These are phyloP conservation scores for Aspergillus ibericus DNA, from an alignment of 2,329 filamentous ascomycete genomes.

Conservation along the genomic window DNA sequence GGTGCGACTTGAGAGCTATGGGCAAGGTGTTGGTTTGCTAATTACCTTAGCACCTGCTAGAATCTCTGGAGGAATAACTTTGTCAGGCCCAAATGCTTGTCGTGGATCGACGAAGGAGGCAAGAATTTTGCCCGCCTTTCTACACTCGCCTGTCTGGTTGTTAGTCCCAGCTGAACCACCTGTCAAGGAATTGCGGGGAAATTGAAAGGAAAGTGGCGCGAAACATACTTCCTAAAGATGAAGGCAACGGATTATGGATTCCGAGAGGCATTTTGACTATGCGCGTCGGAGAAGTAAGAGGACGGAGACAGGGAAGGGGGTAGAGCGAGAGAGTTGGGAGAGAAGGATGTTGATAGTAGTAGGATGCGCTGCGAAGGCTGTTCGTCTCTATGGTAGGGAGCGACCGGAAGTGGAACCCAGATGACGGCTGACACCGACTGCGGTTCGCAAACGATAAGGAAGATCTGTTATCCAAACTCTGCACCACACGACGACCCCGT, in stretches of 20 bases:
- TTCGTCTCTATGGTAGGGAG: constrained; percentile 23
- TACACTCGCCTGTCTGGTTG: constrained; percentile 75
- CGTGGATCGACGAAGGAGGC: constrained; percentile 90
- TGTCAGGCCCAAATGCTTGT: constrained; percentile 92
- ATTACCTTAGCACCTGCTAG: constrained; percentile 85
- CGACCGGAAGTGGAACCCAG: constrained; percentile 27
- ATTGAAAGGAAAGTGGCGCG: constrained; percentile 12
- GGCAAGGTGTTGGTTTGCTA: not conserved
- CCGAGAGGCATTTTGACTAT: constrained; percentile 43
- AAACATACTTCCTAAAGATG: constrained; percentile 49
- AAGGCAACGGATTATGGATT: constrained; percentile 50
- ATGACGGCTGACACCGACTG: constrained; percentile 19
- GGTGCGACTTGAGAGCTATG: not conserved
- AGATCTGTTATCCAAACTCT: not conserved
- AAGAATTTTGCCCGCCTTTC: constrained; percentile 94
- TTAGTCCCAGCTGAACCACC: constrained; percentile 10
- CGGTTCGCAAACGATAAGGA: constrained; percentile 8
- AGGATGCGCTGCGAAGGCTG: constrained; percentile 14
- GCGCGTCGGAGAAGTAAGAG: constrained; percentile 13
- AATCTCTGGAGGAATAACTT: constrained; percentile 89
- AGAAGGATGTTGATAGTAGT: constrained; percentile 16
- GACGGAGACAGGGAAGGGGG: not conserved
- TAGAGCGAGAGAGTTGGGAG: constrained; percentile 3
- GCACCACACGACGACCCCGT: not conserved
- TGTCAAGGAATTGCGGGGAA: constrained; percentile 35